Percentiles rank a stretch among this genome's conserved stretches.
These are phyloP conservation scores for Ceratocystis cubensis DNA, from an alignment of 2,329 filamentous ascomycete genomes.

Conservation along the genomic window DNA sequence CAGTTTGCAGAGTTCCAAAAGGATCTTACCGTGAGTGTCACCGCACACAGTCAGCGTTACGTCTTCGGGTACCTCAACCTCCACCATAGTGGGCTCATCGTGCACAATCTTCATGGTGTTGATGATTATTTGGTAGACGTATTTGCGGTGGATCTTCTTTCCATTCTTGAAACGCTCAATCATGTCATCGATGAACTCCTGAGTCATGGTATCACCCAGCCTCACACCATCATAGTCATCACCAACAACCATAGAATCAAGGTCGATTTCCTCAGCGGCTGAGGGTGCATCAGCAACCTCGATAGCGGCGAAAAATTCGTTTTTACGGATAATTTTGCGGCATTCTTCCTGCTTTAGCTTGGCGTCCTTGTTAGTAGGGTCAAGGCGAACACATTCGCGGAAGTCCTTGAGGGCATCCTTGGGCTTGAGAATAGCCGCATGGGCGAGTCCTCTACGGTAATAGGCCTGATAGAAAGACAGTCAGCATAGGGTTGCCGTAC, in stretches of 20 bases:
- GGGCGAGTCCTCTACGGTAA: conserved; percentile 83
- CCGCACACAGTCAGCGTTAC: conserved; percentile 85
- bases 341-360: conserved; percentile 85
- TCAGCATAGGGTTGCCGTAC: neutral
- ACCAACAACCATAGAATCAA: conserved; percentile 76
- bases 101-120: conserved; percentile 82
- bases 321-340: conserved; percentile 82
- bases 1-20: neutral
- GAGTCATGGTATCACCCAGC: conserved; percentile 73
- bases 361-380: conserved; percentile 79
- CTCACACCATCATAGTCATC: conserved; percentile 71
- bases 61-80: conserved; percentile 67
- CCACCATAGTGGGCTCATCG: conserved; percentile 92
- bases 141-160: conserved; percentile 92
- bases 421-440: conserved; percentile 79
- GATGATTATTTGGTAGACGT: conserved; percentile 91
- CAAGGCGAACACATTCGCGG: conserved; percentile 76
- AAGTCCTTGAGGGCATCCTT: conserved; percentile 86
- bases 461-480: conserved; percentile 51
- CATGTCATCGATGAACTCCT: conserved; percentile 97
- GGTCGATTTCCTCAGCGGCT: conserved; percentile 76
- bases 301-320: conserved; percentile 90
- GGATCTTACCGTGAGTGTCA: conserved; percentile 72
- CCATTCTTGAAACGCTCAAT: conserved; percentile 88
- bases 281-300: conserved; percentile 87